A percentile compares a stretch with the other conserved stretches of the same genome.
Conservation (phyloP, 495 filamentous ascomycete species). For the Clohesyomyces aquaticus region DNA sequence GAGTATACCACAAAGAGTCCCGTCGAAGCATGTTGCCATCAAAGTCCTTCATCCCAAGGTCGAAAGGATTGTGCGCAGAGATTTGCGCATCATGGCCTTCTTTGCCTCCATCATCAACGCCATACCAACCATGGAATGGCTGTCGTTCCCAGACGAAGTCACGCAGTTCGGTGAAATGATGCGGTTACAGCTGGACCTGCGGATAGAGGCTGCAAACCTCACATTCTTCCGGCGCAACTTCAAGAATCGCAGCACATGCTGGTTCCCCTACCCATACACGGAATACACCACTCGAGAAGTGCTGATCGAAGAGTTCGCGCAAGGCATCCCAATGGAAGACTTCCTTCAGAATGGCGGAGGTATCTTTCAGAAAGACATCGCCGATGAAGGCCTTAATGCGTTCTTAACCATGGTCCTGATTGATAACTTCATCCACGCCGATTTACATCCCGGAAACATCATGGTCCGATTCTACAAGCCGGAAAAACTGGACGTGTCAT, state of each 20-base stretch:
- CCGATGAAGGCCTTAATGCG: constrained; percentile 94
- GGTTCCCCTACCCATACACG: constrained; percentile 92
- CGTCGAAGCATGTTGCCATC: constrained; percentile 91
- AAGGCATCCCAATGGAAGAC: constrained; percentile 86
- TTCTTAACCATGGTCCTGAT: constrained; percentile 97
- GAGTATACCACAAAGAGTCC: constrained; percentile 78
- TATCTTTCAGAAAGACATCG: constrained; percentile 90
- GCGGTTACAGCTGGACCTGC: constrained; percentile 90
- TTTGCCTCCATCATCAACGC: constrained; percentile 84
- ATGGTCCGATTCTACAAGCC: constrained; percentile 99
- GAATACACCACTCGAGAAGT: constrained; percentile 91
- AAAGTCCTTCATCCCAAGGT: constrained; percentile 95
- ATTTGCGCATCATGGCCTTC: constrained; percentile 91
- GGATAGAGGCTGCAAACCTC: constrained; percentile 92
- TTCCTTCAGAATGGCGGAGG: constrained; percentile 92
- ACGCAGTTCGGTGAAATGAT: constrained; percentile 97
- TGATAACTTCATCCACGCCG: constrained; percentile 98
- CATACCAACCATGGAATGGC: constrained; percentile 96
- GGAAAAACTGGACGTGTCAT: constrained; percentile 65
- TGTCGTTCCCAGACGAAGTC: constrained; percentile 95
- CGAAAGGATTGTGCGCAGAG: constrained; percentile 83
- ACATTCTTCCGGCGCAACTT: constrained; percentile 89
- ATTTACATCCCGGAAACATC: constrained; percentile 97
- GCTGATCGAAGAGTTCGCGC: constrained; percentile 92
- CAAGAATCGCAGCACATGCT: constrained; percentile 83